Base-by-base conservation (phyloP, 169 alveolate species). In the Eimeria sp. region DNA sequence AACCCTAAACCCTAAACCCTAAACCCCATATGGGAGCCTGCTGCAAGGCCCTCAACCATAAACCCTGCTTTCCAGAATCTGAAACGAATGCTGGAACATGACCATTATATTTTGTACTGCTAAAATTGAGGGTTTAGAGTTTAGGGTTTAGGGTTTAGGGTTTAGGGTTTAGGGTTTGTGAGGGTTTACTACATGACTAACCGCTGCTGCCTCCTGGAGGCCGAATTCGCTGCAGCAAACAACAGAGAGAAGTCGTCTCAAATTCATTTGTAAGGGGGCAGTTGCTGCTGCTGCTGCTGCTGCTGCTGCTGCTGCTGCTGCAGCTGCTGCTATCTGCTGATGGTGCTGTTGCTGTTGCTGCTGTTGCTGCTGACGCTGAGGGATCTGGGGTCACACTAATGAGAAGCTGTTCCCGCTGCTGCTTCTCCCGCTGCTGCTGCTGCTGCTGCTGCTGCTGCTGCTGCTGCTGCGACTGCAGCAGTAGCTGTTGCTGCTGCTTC, bases 1-100 rank as follows among this genome's bases (percentile, higher is more conserved):
- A 77, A 77, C 87, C 87, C 87, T 77, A 77, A 77, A 71, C 33
- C 80, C 49, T 71, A 60, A 60, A 71, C 80, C 80, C 80, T 71
- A 71, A 71, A 60, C 68, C 27, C 68, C 49, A 43, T 4, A 4
- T 43, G 49, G 49, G 49, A 43, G 49, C 49, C 49, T 60, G 27
- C 68, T 23, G 68, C 68, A 60, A 60, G 9, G 9, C 68, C 68
- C 68, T 60, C 2, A 18, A 60, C 68, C 68, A 2, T 60, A 60
- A 60, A 60, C 68, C 68, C 68, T 60, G 49, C 49, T 43, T 2
- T 43, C 49, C 49, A 43, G 49, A 4, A 2, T 4, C 49, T 43
- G 49, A 43, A 43, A 2, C 49, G 49, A 43, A 4, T 43, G 49
- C 49, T 43, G 49, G 49, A 43, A 4, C 49, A 4, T 43, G 49